These are phyloP conservation scores for Cercospora zeae-maydis DNA, from an alignment of 2,329 filamentous ascomycete genomes.

Conservation along the genomic window DNA sequence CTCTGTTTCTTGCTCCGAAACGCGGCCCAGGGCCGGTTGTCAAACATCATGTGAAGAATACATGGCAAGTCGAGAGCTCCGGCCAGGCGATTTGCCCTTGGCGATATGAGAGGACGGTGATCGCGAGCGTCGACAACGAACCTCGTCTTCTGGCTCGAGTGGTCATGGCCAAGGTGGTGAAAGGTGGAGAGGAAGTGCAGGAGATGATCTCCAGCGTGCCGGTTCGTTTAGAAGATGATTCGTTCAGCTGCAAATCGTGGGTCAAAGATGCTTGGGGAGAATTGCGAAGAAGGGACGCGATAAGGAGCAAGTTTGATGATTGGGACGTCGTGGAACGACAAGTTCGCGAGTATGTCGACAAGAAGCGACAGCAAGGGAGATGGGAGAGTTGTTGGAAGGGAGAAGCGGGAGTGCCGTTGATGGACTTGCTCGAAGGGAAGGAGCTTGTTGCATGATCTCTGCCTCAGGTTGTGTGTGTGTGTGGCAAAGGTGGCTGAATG, in stretches of 20 bases:
- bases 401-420: neutral
- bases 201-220: neutral
- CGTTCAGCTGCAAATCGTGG: neutral
- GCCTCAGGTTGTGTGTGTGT: neutral
- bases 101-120: slow-evolving; percentile 13
- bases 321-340: neutral
- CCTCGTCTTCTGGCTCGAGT: slow-evolving; percentile 10
- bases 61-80: slow-evolving; percentile 4
- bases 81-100: slow-evolving; percentile 10
- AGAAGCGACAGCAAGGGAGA: neutral
- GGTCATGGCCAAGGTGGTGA: slow-evolving; percentile 16
- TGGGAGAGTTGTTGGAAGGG: neutral
- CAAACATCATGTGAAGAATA: slow-evolving; percentile 23
- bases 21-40: neutral
- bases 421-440: neutral
- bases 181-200: neutral
- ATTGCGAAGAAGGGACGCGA: neutral
- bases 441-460: neutral
- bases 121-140: slow-evolving; percentile 9
- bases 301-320: neutral
- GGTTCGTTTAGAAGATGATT: neutral
- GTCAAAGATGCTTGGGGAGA: neutral
- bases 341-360: neutral
- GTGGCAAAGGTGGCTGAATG: neutral
- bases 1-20: slow-evolving; percentile 26